Evolutionary conservation across 306 rosid genomes (phyloP), one percentile per base, ranked within the genome.

Genomic region (Cucumis cinereus): DNA sequence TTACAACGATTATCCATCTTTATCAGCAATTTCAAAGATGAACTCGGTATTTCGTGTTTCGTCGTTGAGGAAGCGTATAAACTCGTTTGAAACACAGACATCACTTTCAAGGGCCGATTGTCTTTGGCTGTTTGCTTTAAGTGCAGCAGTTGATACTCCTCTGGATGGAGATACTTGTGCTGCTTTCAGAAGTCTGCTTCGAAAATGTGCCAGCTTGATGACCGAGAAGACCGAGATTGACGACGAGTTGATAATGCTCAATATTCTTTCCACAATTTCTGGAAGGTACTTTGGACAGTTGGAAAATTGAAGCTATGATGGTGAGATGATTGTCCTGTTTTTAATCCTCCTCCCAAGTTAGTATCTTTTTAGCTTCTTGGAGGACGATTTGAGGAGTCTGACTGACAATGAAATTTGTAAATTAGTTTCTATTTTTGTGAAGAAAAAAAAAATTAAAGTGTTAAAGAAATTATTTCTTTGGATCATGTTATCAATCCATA

Each of bases 211-310:
- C 13, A 77, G 82, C 77, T 77, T 91, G 62, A 90, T 92, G 28
- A 91, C 96, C 16, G 83, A 67, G 19, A 94, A 94, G 85, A 57
- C 82, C 43, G 86, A 75, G 23, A 79, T 81, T 3, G 95, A 92
- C 24, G 95, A 90, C 0, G 92, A 94, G 88, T 87, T 85, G 61
- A 82, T 85, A 38, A 90, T 90, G 97, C 78, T 91, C 78, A 94
- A 90, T 71, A 88, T 94, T 80, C 84, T 94, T 38, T 83, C 86
- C 79, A 81, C 93, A 22, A 82, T 94, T 79, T 81, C 92, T 0
- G 97, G 97, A 7, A 85, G 84, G 85, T 91, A 85, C 82, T 94
- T 89, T 28, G 96, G 95, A 81, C 99, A 92, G 80, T 86, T 89
- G 17, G 88, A 77, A 75, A 62, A 61, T 56, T 82, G 78, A 82